Base-by-base conservation (phyloP, 2,329 filamentous ascomycete species). In the Sporothrix variecibatus region DNA sequence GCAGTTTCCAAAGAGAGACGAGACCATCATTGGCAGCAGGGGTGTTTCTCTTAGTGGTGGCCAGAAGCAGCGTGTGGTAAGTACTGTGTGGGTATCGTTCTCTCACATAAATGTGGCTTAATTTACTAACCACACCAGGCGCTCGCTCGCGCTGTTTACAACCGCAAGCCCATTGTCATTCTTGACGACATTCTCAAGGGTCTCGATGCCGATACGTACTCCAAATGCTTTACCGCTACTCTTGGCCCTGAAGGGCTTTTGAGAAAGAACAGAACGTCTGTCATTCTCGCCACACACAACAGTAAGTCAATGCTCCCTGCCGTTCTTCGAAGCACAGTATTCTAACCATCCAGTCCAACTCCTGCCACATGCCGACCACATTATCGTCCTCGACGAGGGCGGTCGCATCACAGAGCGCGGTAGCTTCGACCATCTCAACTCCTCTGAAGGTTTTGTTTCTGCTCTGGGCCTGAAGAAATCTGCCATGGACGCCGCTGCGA, bases 121-220 rank as follows among this genome's bases (percentile, higher is more conserved):
- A n/a, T 34, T 60, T 60, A n/a, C 17, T 43, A 43, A 70, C 15
- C 2, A 20, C 28, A 38, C 28, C 28, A 84, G 79, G 81, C 84
- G 2, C 78, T 87, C 1, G 86, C 86, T 3, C 81, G 86, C 20
- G 85, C 86, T 0, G 78, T 87, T 0, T 88, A 86, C 74, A 76
- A 74, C 60, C 71, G 75, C 28, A 74, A 76, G 38, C 67, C 74
- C 6, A 75, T 76, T 34, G 74, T 76, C 46, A 71, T 76, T 12
- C 71, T 76, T 3, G 75, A 75, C 65, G 74, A 76, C n/a, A 72
- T 76, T 26, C 51, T 76, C 9, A 76, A 74, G 4, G 75, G 72
- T 2, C 75, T 76, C 5, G 74, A 75, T 31, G 70, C 72, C 23
- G 73, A 73, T 26, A 76, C 75, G 0, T 72, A 73, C 15, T 43